Conservation (phyloP, 2,329 filamentous ascomycete genomes). For the Cadophora malorum region DNA sequence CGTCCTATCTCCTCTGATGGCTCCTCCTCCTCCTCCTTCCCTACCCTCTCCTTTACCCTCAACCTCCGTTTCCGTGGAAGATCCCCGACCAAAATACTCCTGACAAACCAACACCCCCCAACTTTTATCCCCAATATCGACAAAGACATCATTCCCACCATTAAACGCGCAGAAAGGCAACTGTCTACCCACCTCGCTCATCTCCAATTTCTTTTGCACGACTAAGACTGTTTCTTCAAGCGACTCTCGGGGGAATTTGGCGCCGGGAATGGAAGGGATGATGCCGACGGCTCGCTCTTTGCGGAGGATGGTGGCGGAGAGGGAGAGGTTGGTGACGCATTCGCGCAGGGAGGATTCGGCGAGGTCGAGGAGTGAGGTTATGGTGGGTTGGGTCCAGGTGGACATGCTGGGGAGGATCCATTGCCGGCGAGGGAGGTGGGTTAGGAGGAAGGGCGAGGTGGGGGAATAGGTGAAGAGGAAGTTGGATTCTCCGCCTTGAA, state of each 20-base stretch:
- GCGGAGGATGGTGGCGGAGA: constrained; percentile 81
- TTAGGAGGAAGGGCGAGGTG: constrained; percentile 68
- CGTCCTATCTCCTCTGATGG: constrained; percentile 76
- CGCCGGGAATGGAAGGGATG: constrained; percentile 66
- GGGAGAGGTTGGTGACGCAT: constrained; percentile 78
- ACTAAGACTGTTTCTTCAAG: constrained; percentile 96
- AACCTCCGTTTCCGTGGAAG: background rate
- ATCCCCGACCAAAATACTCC: constrained; percentile 72
- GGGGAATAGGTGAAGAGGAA: constrained; percentile 86
- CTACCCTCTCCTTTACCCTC: constrained; percentile 56
- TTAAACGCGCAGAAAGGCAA: constrained; percentile 98
- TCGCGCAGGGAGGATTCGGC: constrained; percentile 85
- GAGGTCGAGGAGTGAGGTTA: constrained; percentile 82
- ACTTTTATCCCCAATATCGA: constrained; percentile 97
- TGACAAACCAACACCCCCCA: constrained; percentile 96
- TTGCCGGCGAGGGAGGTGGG: constrained; percentile 66
- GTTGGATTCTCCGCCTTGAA: constrained; percentile 81
- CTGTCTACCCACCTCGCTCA: constrained; percentile 68
- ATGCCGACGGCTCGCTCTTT: constrained; percentile 90
- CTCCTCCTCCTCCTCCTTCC: constrained; percentile 27
- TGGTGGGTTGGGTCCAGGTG: constrained; percentile 77
- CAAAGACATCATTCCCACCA: constrained; percentile 95
- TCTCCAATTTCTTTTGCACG: constrained; percentile 89
- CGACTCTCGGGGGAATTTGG: constrained; percentile 82
- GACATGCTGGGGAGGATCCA: constrained; percentile 84